Evolutionary conservation across 192 early-diverging fungal species (phyloP), one percentile per base, ranked within the genome.

Genomic region (Funneliformis mosseae): DNA sequence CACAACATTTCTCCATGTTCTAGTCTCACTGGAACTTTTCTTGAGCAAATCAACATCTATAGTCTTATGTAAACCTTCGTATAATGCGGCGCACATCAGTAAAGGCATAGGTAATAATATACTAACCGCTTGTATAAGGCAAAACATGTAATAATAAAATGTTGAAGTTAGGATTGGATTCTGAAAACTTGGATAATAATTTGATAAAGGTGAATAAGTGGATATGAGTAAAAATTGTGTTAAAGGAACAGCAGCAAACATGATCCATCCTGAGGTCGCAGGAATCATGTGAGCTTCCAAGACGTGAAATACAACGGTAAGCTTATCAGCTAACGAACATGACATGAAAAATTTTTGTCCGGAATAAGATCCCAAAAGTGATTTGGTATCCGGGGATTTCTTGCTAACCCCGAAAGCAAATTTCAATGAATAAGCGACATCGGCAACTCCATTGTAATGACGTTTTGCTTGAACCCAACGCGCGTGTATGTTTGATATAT

Each of bases 391-490:
- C 5, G 46, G 16, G 5, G 42, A 27, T 14, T 28, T n/a, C 25
- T 50, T 25, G 8, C 14, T 10, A 12, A 25, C 42, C 21, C 23
- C 64, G 2, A 77, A 77, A n/a, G 76, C 80, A 18, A 78, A 79
- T 45, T 81, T 76, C 38, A 94, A 43, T 0, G 88, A 83, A 78
- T 92, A 94, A 4, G 90, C 89, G 1, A 89, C 84, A 84, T 94
- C 93, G n/a, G 92, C 87, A 25, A 91, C 89, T 16, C 93, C 93
- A 85, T 91, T 92, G 78, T 92, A 83, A 80, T 94, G 93, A 23
- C 93, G 87, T 79, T 89, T 92, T 50, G 91, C 93, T 83, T 94
- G 93, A 16, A 87, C 84, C 83, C 88, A 94, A 23, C 93, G 86
- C 16, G 91, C 91, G 43, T 83, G 63, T 76, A 94, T 76, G 74